phyloP scores from a whole-genome alignment of 257 asterid species.

The Galeopsis tetrahit region DNA sequence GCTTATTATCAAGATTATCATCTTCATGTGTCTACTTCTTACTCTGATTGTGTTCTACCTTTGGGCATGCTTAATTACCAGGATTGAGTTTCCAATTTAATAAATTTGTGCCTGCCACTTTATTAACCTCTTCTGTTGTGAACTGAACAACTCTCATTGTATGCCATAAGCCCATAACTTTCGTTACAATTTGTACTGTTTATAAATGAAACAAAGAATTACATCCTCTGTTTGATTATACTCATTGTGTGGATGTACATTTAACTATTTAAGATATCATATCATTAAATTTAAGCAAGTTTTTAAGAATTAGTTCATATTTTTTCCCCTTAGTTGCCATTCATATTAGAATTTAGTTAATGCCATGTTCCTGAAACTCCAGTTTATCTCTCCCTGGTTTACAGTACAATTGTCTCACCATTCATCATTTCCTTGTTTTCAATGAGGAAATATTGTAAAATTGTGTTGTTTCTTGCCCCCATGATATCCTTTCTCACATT shows the following conservation, averaged over 20 bases:
- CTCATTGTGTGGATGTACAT: constrained; percentile 6
- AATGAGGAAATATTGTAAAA: constrained; percentile 11
- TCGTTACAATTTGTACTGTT: background rate
- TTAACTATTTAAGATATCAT: background rate
- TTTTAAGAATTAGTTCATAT: background rate
- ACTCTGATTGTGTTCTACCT: background rate
- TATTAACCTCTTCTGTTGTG: background rate
- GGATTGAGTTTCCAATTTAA: background rate
- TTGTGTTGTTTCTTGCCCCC: background rate
- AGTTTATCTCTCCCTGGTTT: background rate
- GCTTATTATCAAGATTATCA: constrained; percentile 22
- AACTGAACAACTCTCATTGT: background rate
- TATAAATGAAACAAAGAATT: background rate
- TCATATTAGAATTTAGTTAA: constrained; percentile 20
- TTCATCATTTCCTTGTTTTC: constrained; percentile 3
- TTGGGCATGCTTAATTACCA: constrained; percentile 3
- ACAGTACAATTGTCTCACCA: constrained; percentile 9
- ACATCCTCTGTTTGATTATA: background rate
- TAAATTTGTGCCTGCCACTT: background rate
- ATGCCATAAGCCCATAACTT: background rate
- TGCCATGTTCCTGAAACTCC: constrained; percentile 5
- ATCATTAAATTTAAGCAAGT: background rate
- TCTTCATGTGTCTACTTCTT: background rate
- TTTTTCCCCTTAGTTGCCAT: background rate
- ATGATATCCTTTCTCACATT: constrained; percentile 18